Base-by-base conservation (phyloP, 495 filamentous ascomycete genomes). In the Penicillium antarcticum region DNA sequence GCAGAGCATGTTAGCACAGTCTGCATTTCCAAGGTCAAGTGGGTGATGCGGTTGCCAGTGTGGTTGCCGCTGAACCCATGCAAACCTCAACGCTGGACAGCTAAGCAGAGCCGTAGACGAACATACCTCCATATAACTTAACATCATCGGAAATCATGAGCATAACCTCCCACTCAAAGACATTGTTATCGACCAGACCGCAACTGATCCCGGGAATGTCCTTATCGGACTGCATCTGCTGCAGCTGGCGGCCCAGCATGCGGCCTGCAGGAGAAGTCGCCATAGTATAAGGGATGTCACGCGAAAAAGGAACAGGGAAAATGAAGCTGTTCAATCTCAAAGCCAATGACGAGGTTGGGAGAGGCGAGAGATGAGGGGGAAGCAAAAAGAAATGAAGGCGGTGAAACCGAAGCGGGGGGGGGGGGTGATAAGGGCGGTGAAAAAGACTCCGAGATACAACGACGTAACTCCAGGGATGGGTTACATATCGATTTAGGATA, bases 151-250 rank as follows among this genome's bases (percentile, higher is more conserved):
- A 88, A 60, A 98, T 94, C 94, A 98, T 98, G 31, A 98, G 81
- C 87, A 96, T 96, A 13, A 98, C 91, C 68, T 97, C 92, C 94
- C 94, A 98, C 75, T 97, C 87, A 56, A 96, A 97, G n/a, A 97
- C 86, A 64, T 95, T 97, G 73, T 77, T 85, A 53, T 85, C 83
- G 19, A 94, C 84, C 26, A 98, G 76, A 1, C 94, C 94, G 64
- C 87, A 94, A 55, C 90, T 95, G 60, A 98, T 96, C 33, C 91
- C 94, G 0, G 91, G 89, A 26, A 97, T 86, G 69, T 95, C 89
- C 61, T 89, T 91, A 60, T 89, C 87, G 13, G 80, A 85, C 68
- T 97, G 90, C 83, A 98, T 96, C 57, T 91, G 83, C 74, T 94
- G 94, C 36, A 97, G 80, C 72, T 98, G 95, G 16, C 88, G 83